Evolutionary conservation across 2,329 filamentous ascomycete species (phyloP).

Genomic region (Herpotrichia juniperi): DNA sequence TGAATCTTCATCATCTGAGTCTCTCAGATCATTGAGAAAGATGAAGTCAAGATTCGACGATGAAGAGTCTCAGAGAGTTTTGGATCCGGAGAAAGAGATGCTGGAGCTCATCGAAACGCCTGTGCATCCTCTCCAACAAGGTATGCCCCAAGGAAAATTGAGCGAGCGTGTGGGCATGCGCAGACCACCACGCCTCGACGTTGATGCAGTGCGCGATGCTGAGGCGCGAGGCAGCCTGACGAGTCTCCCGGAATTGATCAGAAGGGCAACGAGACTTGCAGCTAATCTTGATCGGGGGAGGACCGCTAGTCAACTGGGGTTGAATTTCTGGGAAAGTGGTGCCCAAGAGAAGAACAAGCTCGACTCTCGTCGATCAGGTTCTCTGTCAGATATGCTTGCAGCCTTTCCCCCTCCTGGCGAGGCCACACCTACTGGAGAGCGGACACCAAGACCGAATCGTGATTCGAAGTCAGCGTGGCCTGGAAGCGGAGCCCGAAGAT

Average conservation of each 20-base stretch:
- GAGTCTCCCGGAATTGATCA: conserved; percentile 88
- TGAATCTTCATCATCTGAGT: conserved; percentile 41
- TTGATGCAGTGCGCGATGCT: conserved; percentile 79
- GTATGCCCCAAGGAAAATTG: conserved; percentile 36
- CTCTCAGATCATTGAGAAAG: conserved; percentile 35
- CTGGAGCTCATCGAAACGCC: conserved; percentile 26
- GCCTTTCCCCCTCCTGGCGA: conserved; percentile 67
- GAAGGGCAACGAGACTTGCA: conserved; percentile 83
- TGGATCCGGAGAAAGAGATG: conserved; percentile 37
- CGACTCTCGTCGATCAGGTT: conserved; percentile 55
- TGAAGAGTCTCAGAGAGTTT: conserved; percentile 30
- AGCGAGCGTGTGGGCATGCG: conserved; percentile 50
- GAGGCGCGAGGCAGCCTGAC: conserved; percentile 89
- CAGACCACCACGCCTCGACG: conserved; percentile 75
- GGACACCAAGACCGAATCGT: conserved; percentile 21
- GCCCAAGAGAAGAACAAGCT: conserved; percentile 36
- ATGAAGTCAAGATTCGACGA: conserved; percentile 19
- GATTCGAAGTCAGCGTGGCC: conserved; percentile 37
- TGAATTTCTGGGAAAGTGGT: conserved; percentile 54
- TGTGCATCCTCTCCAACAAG: conserved; percentile 38
- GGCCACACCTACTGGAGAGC: conserved; percentile 51
- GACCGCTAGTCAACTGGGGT: conserved; percentile 64
- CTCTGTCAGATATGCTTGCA: conserved; percentile 68
- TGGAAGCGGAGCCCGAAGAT: conserved; percentile 15
- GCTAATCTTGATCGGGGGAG: conserved; percentile 85